Conservation (phyloP, 1,284 basidiomycete species). For the Heterobasidion occidentale region DNA sequence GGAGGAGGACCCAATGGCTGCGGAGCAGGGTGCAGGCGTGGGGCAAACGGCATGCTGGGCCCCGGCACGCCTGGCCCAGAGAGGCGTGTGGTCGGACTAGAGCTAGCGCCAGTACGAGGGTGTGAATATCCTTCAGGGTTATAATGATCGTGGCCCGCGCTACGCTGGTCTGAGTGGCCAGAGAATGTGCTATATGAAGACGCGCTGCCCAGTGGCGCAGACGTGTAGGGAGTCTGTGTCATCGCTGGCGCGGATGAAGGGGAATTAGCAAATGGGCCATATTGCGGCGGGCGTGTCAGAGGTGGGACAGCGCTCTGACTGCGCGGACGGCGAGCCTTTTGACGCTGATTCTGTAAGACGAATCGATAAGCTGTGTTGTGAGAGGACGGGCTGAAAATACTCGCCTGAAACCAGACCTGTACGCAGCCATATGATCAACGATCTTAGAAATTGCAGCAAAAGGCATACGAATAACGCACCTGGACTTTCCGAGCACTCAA, state of each 20-base stretch:
- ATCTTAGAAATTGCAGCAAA: slow-evolving; percentile 5
- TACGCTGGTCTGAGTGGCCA: background rate
- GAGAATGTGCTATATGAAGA: background rate
- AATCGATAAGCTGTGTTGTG: slow-evolving; percentile 12
- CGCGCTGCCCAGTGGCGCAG: background rate
- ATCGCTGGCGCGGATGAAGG: slow-evolving; percentile 13
- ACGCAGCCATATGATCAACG: slow-evolving; percentile 7
- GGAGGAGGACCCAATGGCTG: background rate
- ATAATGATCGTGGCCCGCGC: background rate
- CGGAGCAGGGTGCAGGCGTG: slow-evolving; percentile 1
- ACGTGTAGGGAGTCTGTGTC: background rate
- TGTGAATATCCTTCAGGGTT: background rate
- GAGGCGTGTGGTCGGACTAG: background rate
- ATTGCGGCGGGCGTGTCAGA: slow-evolving; percentile 46
- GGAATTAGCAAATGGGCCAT: slow-evolving; percentile 46
- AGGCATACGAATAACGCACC: slow-evolving; percentile 35
- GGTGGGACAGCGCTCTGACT: slow-evolving; percentile 28
- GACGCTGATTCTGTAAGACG: slow-evolving; percentile 59
- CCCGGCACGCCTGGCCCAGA: slow-evolving; percentile 13
- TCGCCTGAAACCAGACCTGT: slow-evolving; percentile 81
- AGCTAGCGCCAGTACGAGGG: background rate
- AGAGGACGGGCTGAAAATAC: slow-evolving; percentile 15
- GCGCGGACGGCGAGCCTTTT: slow-evolving; percentile 69
- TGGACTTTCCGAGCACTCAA: slow-evolving; percentile 81
- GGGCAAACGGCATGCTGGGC: background rate